These are phyloP conservation scores for Cinnamomum micranthum DNA, from an alignment of 164 flowering plant species.

Conservation along the genomic window DNA sequence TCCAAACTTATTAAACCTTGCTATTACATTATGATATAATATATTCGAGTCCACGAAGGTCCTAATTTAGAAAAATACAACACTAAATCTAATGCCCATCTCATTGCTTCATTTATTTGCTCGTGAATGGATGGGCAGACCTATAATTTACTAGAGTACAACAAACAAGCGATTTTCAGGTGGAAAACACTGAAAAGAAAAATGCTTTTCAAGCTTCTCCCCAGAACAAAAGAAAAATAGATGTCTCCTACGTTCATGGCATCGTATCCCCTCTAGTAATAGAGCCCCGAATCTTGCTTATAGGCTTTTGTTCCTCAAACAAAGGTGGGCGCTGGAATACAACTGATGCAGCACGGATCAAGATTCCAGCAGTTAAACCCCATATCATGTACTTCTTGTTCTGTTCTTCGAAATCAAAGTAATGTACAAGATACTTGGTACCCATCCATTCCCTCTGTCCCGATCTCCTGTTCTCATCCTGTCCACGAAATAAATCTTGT, in stretches of 20 bases:
- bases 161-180: background rate
- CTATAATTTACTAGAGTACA: background rate
- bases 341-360: constrained; percentile 82
- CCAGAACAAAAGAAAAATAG: background rate
- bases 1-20: no score
- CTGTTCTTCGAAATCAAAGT: constrained; percentile 56
- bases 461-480: constrained; percentile 68
- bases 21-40: no score
- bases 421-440: constrained; percentile 57
- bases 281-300: constrained; percentile 22
- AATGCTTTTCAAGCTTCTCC: background rate
- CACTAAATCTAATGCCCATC: no score
- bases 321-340: constrained; percentile 69
- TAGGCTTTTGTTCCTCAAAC: constrained; percentile 64
- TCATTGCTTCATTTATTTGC: background rate
- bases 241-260: background rate
- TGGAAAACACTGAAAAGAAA: no score
- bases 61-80: no score
- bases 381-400: constrained; percentile 60
- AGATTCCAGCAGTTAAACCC: constrained; percentile 86
- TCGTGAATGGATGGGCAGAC: background rate
- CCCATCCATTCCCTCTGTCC: constrained; percentile 85
- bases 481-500: constrained; percentile 5
- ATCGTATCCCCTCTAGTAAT: background rate
- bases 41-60: no score